Conservation (phyloP, 2,329 filamentous ascomycete genomes). For the Elsinoe australis region DNA sequence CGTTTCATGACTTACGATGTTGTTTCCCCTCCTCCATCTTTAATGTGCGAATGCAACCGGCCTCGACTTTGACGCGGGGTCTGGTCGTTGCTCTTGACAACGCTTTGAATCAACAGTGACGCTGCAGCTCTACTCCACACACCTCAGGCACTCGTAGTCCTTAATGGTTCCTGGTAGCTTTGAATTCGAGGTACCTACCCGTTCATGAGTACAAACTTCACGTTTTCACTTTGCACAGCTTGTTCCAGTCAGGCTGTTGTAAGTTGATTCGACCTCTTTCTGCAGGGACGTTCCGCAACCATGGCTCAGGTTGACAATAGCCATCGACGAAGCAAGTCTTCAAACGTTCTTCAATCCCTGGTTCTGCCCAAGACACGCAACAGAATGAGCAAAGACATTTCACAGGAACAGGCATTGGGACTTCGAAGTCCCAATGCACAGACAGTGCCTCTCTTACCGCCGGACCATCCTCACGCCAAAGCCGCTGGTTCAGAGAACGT, state of each 20-base stretch:
- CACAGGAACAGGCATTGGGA: slow-evolving; percentile 41
- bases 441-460: slow-evolving; percentile 40
- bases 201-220: too few species aligned
- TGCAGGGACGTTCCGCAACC: slow-evolving; percentile 12
- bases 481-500: slow-evolving; percentile 4
- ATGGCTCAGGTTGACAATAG: slow-evolving; percentile 14
- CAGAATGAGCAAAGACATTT: slow-evolving; percentile 28
- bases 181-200: too few species aligned
- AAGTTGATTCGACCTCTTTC: background rate
- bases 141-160: slow-evolving; percentile 6
- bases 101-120: slow-evolving; percentile 16
- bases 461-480: slow-evolving; percentile 41
- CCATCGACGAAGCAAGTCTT: slow-evolving; percentile 28
- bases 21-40: too few species aligned
- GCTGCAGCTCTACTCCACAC: slow-evolving; percentile 6
- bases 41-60: too few species aligned
- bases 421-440: slow-evolving; percentile 27
- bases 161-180: background rate
- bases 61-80: too few species aligned
- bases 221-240: background rate
- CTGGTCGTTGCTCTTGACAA: slow-evolving; percentile 8
- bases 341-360: slow-evolving; percentile 47
- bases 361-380: slow-evolving; percentile 40
- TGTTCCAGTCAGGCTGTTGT: slow-evolving; percentile 9
- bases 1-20: background rate